Evolutionary conservation across 768 basidiomycete genomes (phyloP).

Genomic region (Coprinellus aureogranulatus): DNA sequence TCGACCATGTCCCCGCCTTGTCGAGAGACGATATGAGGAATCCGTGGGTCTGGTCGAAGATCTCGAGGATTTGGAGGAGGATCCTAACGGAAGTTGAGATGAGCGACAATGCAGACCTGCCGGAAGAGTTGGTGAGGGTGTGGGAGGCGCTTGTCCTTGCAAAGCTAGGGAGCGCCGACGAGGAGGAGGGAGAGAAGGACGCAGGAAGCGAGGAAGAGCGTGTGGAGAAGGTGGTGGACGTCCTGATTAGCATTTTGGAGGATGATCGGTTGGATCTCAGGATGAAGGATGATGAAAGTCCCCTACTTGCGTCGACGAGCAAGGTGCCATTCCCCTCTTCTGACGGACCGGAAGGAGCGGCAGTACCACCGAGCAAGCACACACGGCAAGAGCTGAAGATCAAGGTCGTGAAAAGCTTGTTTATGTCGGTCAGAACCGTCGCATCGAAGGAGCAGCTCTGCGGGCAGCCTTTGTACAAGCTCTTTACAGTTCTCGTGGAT

Average conservation of each 20-base stretch:
- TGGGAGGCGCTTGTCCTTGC: conserved; percentile 11
- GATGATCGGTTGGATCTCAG: conserved; percentile 46
- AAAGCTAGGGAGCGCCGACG: conserved; percentile 31
- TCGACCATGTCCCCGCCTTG: conserved; percentile 57
- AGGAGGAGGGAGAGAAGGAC: conserved; percentile 36
- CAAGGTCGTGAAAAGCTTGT: conserved; percentile 37
- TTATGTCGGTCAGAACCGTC: conserved; percentile 1
- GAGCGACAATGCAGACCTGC: conserved; percentile 40
- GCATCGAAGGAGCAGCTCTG: conserved; percentile 3
- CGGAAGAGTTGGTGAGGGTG: conserved; percentile 49
- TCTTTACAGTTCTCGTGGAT: background rate
- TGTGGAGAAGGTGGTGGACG: conserved; percentile 35
- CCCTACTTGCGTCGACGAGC: background rate
- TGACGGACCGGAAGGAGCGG: conserved; percentile 8
- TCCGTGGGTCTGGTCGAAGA: conserved; percentile 49
- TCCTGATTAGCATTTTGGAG: conserved; percentile 49
- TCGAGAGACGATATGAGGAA: conserved; percentile 54
- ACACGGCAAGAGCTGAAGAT: conserved; percentile 52
- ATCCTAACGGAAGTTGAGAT: conserved; percentile 44
- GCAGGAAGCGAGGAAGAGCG: conserved; percentile 29
- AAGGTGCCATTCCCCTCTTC: conserved; percentile 17
- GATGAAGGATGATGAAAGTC: conserved; percentile 17
- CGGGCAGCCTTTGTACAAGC: background rate
- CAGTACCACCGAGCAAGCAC: conserved; percentile 26
- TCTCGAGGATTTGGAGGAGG: conserved; percentile 55